A percentile compares a stretch with the other conserved stretches of the same genome.
These are phyloP conservation scores for Beauveria pseudobassiana DNA, from an alignment of 2,329 filamentous ascomycete species.

Conservation along the genomic window DNA sequence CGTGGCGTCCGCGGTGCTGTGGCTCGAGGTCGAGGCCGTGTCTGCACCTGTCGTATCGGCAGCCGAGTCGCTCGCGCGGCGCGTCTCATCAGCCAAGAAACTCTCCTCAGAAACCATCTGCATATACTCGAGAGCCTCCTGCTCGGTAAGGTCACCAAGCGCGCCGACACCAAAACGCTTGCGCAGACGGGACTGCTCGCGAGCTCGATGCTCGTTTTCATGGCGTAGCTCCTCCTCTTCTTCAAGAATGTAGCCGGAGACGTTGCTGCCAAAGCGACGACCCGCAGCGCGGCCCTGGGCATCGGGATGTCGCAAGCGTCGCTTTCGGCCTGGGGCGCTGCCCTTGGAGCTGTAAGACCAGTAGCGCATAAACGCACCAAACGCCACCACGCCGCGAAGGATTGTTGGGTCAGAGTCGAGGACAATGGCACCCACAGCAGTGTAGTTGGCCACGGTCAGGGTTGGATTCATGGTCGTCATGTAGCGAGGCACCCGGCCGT, in stretches of 20 bases:
- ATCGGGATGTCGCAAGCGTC: slow-evolving; percentile 64
- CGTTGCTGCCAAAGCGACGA: slow-evolving; percentile 54
- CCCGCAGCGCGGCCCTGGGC: slow-evolving; percentile 42
- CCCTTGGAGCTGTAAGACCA: slow-evolving; percentile 89
- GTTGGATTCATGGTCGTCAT: slow-evolving; percentile 46
- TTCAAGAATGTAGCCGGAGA: slow-evolving; percentile 78
- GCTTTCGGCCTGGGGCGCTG: slow-evolving; percentile 68
- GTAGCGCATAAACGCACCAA: slow-evolving; percentile 81
- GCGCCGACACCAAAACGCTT: slow-evolving; percentile 75
- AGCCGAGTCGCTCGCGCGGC: slow-evolving; percentile 44
- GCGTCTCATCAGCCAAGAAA: slow-evolving; percentile 40
- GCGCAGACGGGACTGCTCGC: slow-evolving; percentile 63
- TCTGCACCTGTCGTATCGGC: slow-evolving; percentile 37
- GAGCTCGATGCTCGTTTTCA: slow-evolving; percentile 59
- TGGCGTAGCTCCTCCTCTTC: slow-evolving; percentile 73
- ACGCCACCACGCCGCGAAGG: slow-evolving; percentile 77
- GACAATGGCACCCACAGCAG: slow-evolving; percentile 73
- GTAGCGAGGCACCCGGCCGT: slow-evolving; percentile 72
- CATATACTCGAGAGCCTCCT: slow-evolving; percentile 57
- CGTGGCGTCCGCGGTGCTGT: slow-evolving; percentile 37
- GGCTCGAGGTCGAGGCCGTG: slow-evolving; percentile 33
- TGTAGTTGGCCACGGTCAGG: slow-evolving; percentile 64
- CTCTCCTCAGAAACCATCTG: slow-evolving; percentile 59
- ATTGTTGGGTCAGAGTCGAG: slow-evolving; percentile 83
- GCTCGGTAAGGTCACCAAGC: slow-evolving; percentile 57